A percentile compares a stretch with the other conserved stretches of the same genome.
phyloP scores from a whole-genome alignment of 164 flowering plant species.

The Liriodendron chinense region DNA sequence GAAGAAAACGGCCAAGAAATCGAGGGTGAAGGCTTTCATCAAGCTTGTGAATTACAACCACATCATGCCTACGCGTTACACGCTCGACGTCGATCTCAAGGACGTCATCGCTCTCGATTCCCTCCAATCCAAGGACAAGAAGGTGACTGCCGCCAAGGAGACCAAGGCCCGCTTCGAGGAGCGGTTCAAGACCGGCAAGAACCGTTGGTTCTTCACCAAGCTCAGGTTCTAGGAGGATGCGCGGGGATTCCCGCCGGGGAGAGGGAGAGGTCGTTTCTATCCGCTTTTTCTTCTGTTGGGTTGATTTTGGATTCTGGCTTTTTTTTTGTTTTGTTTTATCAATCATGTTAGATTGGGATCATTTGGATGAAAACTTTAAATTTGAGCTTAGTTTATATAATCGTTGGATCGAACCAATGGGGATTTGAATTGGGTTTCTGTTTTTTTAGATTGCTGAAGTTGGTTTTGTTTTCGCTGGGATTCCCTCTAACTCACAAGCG shows the following conservation, averaged over 20 bases:
- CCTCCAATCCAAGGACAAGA: slow-evolving; percentile 39
- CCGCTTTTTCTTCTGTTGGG: not conserved
- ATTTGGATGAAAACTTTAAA: no score
- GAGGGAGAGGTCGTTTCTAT: not conserved
- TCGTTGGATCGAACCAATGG: no score
- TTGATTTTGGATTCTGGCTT: no score
- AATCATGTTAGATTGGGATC: no score
- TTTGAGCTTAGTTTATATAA: no score
- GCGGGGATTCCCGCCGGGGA: not conserved
- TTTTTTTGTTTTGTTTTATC: no score
- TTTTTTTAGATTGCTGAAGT: no score
- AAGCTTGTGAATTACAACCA: slow-evolving; percentile 41
- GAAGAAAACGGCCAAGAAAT: slow-evolving; percentile 54
- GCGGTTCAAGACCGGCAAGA: slow-evolving; percentile 55
- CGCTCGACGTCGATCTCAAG: slow-evolving; percentile 42
- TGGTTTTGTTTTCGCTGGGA: no score
- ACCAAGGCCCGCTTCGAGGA: slow-evolving; percentile 42
- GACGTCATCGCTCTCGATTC: slow-evolving; percentile 31
- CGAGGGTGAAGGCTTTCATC: slow-evolving; percentile 47
- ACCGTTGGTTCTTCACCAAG: slow-evolving; percentile 61
- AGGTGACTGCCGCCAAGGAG: slow-evolving; percentile 46
- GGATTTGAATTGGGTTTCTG: no score
- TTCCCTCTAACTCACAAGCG: no score
- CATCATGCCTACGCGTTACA: slow-evolving; percentile 45
- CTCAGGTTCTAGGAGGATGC: slow-evolving; percentile 35